A percentile compares a stretch with the other conserved stretches of the same genome.
These are phyloP conservation scores for Aspergillus alliaceus DNA, from an alignment of 2,329 filamentous ascomycete genomes.

Conservation along the genomic window DNA sequence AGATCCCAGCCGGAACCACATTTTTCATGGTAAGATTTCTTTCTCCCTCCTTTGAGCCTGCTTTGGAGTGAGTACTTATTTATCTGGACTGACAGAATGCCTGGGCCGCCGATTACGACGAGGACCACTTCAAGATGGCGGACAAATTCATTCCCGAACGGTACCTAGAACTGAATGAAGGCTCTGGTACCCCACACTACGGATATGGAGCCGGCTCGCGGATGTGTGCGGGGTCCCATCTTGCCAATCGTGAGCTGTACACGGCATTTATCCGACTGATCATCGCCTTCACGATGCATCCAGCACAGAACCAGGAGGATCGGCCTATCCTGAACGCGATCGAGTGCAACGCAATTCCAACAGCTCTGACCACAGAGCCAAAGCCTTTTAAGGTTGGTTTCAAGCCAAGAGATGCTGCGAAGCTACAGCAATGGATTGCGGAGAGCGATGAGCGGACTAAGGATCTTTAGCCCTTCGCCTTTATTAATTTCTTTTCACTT, in stretches of 20 bases:
- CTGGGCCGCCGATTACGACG: slow-evolving; percentile 73
- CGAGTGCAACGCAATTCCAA: slow-evolving; percentile 58
- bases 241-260: slow-evolving; percentile 64
- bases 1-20: slow-evolving; percentile 72
- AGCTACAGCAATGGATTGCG: slow-evolving; percentile 54
- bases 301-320: slow-evolving; percentile 48
- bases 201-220: slow-evolving; percentile 63
- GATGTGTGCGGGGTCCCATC: slow-evolving; percentile 64
- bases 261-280: slow-evolving; percentile 61
- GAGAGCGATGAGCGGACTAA: slow-evolving; percentile 55
- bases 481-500: background rate
- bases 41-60: no score
- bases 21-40: slow-evolving; percentile 68
- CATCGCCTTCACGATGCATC: slow-evolving; percentile 57
- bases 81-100: slow-evolving; percentile 54
- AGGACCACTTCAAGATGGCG: slow-evolving; percentile 64
- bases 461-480: slow-evolving; percentile 35
- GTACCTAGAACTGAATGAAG: slow-evolving; percentile 58
- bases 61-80: background rate
- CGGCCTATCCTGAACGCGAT: slow-evolving; percentile 57
- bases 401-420: slow-evolving; percentile 47
- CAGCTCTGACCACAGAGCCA: slow-evolving; percentile 61
- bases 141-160: slow-evolving; percentile 67
- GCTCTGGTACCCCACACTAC: slow-evolving; percentile 60
- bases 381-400: slow-evolving; percentile 64